These are phyloP conservation scores for Penicillium palitans DNA, from an alignment of 2,329 filamentous ascomycete genomes.

Conservation along the genomic window DNA sequence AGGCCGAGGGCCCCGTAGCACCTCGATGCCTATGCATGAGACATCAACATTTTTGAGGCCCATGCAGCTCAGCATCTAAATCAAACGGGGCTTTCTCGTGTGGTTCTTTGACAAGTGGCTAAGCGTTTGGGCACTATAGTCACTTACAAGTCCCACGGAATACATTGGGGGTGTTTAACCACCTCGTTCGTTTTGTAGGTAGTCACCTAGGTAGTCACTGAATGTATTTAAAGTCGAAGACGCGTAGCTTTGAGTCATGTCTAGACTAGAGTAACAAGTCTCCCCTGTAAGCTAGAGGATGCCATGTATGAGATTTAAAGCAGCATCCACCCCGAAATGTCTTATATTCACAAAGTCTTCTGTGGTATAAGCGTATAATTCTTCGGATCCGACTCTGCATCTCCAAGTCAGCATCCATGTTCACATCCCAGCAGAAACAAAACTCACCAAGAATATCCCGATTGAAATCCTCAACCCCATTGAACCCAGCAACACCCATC, in stretches of 20 bases:
- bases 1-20: neutral
- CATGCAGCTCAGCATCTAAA: neutral
- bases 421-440: neutral
- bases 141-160: neutral
- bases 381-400: slow-evolving; percentile 46
- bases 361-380: slow-evolving; percentile 42
- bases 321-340: neutral
- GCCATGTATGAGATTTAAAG: neutral
- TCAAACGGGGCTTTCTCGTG: neutral
- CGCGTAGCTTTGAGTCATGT: neutral
- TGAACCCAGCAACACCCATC: slow-evolving; percentile 60
- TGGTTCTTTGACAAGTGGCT: neutral
- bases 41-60: neutral
- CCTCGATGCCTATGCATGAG: neutral
- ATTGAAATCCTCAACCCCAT: slow-evolving; percentile 55
- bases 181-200: neutral
- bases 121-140: too few relatives aligned
- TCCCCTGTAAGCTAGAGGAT: neutral
- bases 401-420: slow-evolving; percentile 9
- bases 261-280: neutral
- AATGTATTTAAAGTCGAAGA: too few relatives aligned
- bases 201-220: neutral
- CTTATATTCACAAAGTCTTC: slow-evolving; percentile 24
- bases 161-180: neutral
- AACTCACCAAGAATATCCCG: slow-evolving; percentile 37